Conservation (phyloP, 1,284 basidiomycete species). For the Rhodotorula sp. region DNA sequence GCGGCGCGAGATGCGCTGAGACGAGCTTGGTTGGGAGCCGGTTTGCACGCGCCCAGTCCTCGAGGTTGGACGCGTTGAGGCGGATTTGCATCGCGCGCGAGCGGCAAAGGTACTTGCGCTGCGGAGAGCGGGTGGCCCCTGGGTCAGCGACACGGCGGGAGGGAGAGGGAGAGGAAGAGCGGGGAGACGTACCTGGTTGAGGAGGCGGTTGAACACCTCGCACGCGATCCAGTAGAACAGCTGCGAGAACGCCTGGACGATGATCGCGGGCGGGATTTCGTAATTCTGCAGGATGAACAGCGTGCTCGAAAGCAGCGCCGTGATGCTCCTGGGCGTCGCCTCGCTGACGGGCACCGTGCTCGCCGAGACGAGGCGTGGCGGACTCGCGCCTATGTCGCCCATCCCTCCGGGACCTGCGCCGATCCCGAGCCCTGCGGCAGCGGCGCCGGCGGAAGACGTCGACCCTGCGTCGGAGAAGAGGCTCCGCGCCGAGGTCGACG, state of each 20-base stretch:
- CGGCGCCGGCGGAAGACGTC: background rate
- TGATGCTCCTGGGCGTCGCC: conserved; percentile 63
- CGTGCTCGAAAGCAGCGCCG: conserved; percentile 81
- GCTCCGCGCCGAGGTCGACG: conserved; percentile 19
- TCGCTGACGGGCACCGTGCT: conserved; percentile 12
- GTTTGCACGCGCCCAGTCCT: conserved; percentile 87
- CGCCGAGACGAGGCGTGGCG: conserved; percentile 16
- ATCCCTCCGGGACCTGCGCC: background rate
- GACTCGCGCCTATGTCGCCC: background rate
- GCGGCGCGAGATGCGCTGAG: conserved; percentile 73
- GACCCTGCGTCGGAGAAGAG: conserved; percentile 26
- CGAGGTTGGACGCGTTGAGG: conserved; percentile 80
- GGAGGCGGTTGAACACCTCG: conserved; percentile 91
- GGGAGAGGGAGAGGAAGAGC: no score
- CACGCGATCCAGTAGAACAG: conserved; percentile 81
- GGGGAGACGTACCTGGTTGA: conserved; percentile 58
- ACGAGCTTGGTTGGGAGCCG: conserved; percentile 73
- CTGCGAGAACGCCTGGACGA: conserved; percentile 91
- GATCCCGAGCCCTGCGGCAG: background rate
- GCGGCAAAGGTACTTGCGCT: conserved; percentile 92
- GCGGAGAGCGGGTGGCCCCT: background rate
- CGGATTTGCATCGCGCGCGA: conserved; percentile 85
- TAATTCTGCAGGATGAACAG: conserved; percentile 82
- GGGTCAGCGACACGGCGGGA: no score
- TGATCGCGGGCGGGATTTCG: conserved; percentile 86